Conservation (phyloP, 1,139 yeast species). For the Geotrichum restrictum region DNA sequence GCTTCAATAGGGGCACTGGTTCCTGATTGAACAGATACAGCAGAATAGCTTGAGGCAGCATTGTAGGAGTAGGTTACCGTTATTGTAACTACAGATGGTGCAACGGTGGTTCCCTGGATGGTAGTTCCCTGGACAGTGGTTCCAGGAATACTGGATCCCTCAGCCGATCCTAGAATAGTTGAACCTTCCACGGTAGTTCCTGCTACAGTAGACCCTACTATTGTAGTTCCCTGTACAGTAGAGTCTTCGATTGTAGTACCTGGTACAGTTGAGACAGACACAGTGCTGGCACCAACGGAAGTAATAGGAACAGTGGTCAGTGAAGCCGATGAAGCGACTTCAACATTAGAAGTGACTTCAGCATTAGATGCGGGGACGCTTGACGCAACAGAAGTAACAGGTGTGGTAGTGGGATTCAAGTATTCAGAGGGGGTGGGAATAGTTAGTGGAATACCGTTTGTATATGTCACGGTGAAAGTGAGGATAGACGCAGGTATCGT, state of each 20-base stretch:
- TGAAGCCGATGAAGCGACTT: neutral
- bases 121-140: constrained; percentile 23
- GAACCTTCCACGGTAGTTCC: too few species aligned
- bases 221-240: constrained; percentile 14
- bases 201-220: too few species aligned
- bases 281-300: constrained; percentile 22
- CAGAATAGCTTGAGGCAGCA: too few species aligned
- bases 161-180: constrained; percentile 25
- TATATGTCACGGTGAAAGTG: constrained; percentile 23
- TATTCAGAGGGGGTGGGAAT: constrained; percentile 1
- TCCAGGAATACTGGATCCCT: constrained; percentile 21
- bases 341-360: neutral
- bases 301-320: constrained; percentile 14
- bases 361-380: too few species aligned
- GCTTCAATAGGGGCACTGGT: too few species aligned
- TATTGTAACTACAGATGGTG: constrained; percentile 22
- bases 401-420: neutral
- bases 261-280: constrained; percentile 20
- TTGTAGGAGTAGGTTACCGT: constrained; percentile 23
- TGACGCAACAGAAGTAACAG: too few species aligned
- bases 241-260: constrained; percentile 14
- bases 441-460: constrained; percentile 1
- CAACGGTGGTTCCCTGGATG: constrained; percentile 23
- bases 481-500: constrained; percentile 22
- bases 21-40: neutral